Conservation (phyloP, 108 stramenopile genomes). For the Mayamaea pseudoterrestris region DNA sequence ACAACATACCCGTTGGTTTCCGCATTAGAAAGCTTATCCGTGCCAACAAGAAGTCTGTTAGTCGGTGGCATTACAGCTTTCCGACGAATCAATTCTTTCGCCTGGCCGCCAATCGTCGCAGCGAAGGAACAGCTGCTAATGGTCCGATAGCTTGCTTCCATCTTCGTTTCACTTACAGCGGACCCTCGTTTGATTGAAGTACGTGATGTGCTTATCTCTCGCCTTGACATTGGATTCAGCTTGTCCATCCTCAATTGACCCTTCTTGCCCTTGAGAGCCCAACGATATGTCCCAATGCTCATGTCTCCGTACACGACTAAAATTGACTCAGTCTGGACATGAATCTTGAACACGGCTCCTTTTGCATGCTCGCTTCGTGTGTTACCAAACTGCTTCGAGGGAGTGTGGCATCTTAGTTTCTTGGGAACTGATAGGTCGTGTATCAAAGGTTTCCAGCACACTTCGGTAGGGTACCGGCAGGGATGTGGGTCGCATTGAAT, state of each 20-base stretch:
- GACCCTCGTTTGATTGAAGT: conserved; percentile 30
- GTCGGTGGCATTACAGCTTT: conserved; percentile 10
- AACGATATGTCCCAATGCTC: conserved; percentile 59
- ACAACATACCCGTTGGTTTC: conserved; percentile 43
- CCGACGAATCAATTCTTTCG: conserved; percentile 25
- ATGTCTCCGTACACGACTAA: conserved; percentile 58
- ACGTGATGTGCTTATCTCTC: conserved; percentile 18
- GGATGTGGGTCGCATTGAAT: conserved; percentile 57
- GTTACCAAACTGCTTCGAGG: conserved; percentile 48
- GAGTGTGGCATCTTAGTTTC: conserved; percentile 49
- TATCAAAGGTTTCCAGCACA: conserved; percentile 43
- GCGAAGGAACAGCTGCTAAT: conserved; percentile 59
- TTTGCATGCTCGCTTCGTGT: conserved; percentile 24
- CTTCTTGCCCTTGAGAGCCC: conserved; percentile 17
- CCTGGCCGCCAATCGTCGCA: conserved; percentile 36
- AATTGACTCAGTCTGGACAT: conserved; percentile 31
- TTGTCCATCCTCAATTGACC: conserved; percentile 43
- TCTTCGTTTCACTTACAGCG: conserved; percentile 6
- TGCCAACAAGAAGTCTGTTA: conserved; percentile 13
- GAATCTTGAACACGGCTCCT: conserved; percentile 49
- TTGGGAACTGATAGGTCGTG: conserved; percentile 24
- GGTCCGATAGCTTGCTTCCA: conserved; percentile 7
- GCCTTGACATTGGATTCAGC: conserved; percentile 27
- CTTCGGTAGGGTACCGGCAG: conserved; percentile 24
- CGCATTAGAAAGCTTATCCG: conserved; percentile 21